A percentile compares a stretch with the other conserved stretches of the same genome.
Evolutionary conservation across 345 rosid genomes (phyloP).

Genomic region (Syzygium grande): DNA sequence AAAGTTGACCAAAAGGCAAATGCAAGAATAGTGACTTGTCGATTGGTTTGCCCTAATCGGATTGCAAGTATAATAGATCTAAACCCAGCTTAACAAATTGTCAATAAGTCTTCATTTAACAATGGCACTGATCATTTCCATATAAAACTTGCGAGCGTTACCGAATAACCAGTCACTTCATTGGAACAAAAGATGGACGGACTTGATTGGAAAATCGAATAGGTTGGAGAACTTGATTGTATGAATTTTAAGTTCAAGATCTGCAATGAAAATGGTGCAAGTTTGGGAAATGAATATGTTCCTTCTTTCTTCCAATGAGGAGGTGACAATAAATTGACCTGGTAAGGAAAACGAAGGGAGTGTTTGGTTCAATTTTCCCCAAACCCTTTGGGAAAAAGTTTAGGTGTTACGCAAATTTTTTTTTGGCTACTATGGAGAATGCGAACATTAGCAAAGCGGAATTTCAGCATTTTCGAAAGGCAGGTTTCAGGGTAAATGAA

Average conservation of each 20-base stretch:
- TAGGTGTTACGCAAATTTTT: background rate
- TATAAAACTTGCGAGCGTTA: background rate
- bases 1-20: background rate
- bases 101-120: background rate
- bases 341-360: too few relatives aligned
- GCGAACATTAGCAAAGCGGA: background rate
- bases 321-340: background rate
- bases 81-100: background rate
- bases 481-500: rapidly evolving
- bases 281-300: background rate
- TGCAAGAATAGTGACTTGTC: background rate
- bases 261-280: background rate
- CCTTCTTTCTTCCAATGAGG: background rate
- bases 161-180: background rate
- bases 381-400: background rate
- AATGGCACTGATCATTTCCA: background rate
- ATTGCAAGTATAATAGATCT: background rate
- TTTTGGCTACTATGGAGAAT: background rate
- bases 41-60: background rate
- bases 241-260: background rate
- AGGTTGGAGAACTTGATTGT: background rate
- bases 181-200: background rate
- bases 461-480: background rate
- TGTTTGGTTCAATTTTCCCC: background rate
- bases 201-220: background rate